These are phyloP conservation scores for Cucumis hystrix DNA, from an alignment of 306 rosid species.

Conservation along the genomic window DNA sequence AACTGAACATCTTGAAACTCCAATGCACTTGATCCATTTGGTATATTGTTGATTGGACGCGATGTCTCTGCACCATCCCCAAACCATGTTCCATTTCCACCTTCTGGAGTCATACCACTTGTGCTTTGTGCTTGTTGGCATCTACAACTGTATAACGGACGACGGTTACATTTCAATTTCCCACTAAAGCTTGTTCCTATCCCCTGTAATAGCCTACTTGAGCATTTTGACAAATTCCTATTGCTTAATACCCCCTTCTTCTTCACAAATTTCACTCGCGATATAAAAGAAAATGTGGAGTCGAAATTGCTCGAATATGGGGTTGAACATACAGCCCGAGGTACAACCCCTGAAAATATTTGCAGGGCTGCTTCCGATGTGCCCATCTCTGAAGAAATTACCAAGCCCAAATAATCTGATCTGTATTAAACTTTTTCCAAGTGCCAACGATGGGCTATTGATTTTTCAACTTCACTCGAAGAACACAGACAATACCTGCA, in stretches of 20 bases:
- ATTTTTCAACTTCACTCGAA: neutral
- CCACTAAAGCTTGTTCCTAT: conserved; percentile 13
- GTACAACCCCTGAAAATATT: conserved; percentile 29
- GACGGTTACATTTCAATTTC: conserved; percentile 1
- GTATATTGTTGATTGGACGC: conserved; percentile 17
- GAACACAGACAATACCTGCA: neutral
- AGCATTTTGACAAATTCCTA: conserved; percentile 17
- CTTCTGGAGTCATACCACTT: conserved; percentile 26
- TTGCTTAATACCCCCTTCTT: conserved; percentile 26
- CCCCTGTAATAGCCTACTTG: conserved; percentile 18
- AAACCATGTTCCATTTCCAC: conserved; percentile 38
- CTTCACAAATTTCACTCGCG: conserved; percentile 22
- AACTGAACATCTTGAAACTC: conserved; percentile 43
- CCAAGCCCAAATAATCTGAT: neutral
- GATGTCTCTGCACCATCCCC: conserved; percentile 27
- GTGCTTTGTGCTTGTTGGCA: conserved; percentile 42
- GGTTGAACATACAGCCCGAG: conserved; percentile 21
- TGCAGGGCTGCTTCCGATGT: conserved; percentile 39
- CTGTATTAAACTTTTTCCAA: neutral
- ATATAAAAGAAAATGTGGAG: conserved; percentile 9
- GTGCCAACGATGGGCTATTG: neutral
- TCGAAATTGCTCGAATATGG: conserved; percentile 14
- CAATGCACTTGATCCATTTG: conserved; percentile 15
- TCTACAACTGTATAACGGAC: conserved; percentile 32
- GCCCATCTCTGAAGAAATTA: conserved; percentile 22